Conservation (phyloP, 371 early-diverging fungal species). For the Actinomucor elegans region DNA sequence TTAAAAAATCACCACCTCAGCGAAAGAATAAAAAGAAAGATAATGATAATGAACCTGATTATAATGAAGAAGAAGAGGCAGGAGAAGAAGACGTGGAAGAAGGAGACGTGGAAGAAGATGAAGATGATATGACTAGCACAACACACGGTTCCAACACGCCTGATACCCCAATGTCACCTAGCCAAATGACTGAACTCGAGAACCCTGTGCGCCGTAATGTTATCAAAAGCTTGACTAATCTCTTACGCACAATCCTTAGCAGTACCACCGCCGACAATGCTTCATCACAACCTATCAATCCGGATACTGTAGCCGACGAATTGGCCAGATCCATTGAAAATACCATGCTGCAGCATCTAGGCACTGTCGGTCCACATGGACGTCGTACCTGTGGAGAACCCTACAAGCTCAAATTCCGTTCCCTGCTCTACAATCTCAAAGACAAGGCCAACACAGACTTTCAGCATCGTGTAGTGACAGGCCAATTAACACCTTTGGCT, state of each 20-base stretch:
- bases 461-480: conserved; percentile 65
- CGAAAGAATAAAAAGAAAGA: neutral
- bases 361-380: conserved; percentile 15
- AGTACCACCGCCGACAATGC: conserved; percentile 29
- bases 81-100: neutral
- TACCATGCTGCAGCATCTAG: conserved; percentile 38
- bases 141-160: conserved; percentile 12
- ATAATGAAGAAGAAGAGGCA: neutral
- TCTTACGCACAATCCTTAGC: conserved; percentile 32
- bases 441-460: conserved; percentile 72
- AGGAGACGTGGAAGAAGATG: neutral
- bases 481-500: conserved; percentile 56
- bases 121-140: neutral
- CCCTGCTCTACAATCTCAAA: conserved; percentile 72
- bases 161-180: conserved; percentile 19
- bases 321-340: conserved; percentile 37
- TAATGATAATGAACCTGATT: neutral
- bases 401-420: conserved; percentile 78
- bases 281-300: conserved; percentile 19
- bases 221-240: conserved; percentile 49
- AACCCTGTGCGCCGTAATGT: conserved; percentile 60
- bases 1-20: no score
- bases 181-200: conserved; percentile 40
- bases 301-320: conserved; percentile 5
- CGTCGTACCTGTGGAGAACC: conserved; percentile 42